Base-by-base conservation (phyloP, 306 rosid species). In the Alnus glutinosa region DNA sequence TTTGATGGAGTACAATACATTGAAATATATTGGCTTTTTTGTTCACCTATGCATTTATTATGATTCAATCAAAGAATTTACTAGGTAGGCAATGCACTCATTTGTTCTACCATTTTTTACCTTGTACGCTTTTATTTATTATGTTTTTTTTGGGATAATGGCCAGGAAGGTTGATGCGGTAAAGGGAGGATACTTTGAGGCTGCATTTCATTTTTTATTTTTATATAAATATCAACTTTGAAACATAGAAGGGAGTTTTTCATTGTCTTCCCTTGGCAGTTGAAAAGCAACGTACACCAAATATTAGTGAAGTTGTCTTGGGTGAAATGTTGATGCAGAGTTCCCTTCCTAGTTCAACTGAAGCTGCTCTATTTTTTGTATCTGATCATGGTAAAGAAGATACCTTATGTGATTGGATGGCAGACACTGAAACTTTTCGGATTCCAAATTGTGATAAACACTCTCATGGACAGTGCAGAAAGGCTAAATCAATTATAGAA, bases 351-450 rank as follows among this genome's bases (percentile, higher is more conserved):
- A 85, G 87, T 83, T 86, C 86, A 88, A 83, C 78, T 85, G 88
- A 89, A 82, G 87, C 85, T 88, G 87, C 85, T 81, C 72, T 78
- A 83, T 85, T 83, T 89, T 73, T 54, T 82, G 82, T 70, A 61
- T 83, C 75, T 85, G 85, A 88, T 79, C 73, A 80, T 83, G 85
- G 87, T 81, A 80, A 85, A 79, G 77, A 78, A 63, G 79, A 81
- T 84, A 47, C 80, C 85, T 82, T 59, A 18, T 78, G 91, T 88
- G 90, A 89, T 51, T 70, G 83, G 86, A 79, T 88, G 86, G 87
- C 83, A 81, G 87, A 86, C 88, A 79, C 86, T 84, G 86, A 84
- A 92, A 88, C 85, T 85, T 88, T 92, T 87, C 92, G 89, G 97
- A 93, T 89, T 86, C 71, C 82, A 47, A 88, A 88, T 76, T 82